Evolutionary conservation across 1,284 basidiomycete genomes (phyloP).

Genomic region (Clitocybe nebularis): DNA sequence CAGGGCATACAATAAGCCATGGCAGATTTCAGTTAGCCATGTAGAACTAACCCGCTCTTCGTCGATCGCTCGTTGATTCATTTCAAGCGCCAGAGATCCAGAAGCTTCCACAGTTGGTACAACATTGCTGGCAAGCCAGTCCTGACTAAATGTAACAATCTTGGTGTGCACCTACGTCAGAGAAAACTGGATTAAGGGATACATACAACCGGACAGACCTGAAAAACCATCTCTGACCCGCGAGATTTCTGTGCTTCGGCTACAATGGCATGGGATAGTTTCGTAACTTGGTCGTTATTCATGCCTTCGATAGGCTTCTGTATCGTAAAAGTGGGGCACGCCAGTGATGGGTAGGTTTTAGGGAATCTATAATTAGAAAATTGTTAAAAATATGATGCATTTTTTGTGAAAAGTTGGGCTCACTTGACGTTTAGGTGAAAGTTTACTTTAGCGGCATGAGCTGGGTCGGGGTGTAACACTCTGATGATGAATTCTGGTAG

Average conservation of each 20-base stretch:
- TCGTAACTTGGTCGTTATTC: conserved; percentile 46
- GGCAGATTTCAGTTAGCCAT: background rate
- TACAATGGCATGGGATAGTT: conserved; percentile 53
- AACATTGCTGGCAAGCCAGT: conserved; percentile 62
- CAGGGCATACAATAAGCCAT: conserved; percentile 14
- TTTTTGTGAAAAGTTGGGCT: conserved; percentile 22
- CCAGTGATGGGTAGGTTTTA: conserved; percentile 69
- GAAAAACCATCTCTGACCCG: conserved; percentile 72
- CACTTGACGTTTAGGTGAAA: conserved; percentile 69
- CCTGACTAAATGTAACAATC: conserved; percentile 65
- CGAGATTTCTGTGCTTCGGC: conserved; percentile 55
- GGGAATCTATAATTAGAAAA: conserved; percentile 67
- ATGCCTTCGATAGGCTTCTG: conserved; percentile 62
- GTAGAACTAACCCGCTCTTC: conserved; percentile 49
- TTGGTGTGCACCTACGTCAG: conserved; percentile 23
- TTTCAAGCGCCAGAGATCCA: conserved; percentile 70
- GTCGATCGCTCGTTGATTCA: conserved; percentile 65
- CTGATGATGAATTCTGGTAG: conserved; percentile 72
- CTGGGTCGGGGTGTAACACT: conserved; percentile 57
- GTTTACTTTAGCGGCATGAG: conserved; percentile 51
- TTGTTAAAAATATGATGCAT: no score
- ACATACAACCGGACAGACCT: conserved; percentile 39
- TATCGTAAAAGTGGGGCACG: conserved; percentile 63
- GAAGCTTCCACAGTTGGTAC: conserved; percentile 52
- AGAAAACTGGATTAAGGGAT: no score